Conservation (phyloP, 345 rosid genomes). For the Rubroshorea leprosula region DNA sequence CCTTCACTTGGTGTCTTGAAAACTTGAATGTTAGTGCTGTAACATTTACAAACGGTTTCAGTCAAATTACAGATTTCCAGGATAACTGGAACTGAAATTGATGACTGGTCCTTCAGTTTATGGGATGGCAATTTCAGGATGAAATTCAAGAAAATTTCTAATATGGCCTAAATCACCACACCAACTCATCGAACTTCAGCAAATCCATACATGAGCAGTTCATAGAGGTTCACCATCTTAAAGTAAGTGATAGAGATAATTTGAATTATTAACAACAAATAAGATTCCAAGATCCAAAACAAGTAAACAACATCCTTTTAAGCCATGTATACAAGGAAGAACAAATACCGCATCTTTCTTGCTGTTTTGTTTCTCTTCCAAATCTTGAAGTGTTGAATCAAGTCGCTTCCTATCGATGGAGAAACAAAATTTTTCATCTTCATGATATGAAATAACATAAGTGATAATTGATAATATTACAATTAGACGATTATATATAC, state of each 20-base stretch:
- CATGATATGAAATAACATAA: neutral
- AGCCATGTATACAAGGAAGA: neutral
- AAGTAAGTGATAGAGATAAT: neutral
- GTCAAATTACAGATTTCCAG: neutral
- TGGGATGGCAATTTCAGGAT: neutral
- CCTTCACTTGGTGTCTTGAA: too few relatives aligned
- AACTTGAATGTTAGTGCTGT: neutral
- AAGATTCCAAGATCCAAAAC: neutral
- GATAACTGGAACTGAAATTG: neutral
- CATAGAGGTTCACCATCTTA: neutral
- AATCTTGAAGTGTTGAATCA: conserved; percentile 77
- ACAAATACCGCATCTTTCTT: conserved; percentile 73
- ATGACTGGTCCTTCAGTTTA: neutral
- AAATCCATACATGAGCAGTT: neutral
- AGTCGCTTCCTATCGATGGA: conserved; percentile 65
- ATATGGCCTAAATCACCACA: neutral
- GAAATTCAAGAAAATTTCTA: neutral
- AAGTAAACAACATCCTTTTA: neutral
- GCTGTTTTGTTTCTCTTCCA: conserved; percentile 90
- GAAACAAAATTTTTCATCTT: conserved; percentile 7
- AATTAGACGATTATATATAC: too few relatives aligned
- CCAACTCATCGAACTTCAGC: neutral
- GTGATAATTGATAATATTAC: neutral
- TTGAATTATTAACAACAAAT: conserved; percentile 1
- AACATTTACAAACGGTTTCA: neutral